phyloP scores from a whole-genome alignment of 139 green algal species.

The Diplosphaera chodatii region DNA sequence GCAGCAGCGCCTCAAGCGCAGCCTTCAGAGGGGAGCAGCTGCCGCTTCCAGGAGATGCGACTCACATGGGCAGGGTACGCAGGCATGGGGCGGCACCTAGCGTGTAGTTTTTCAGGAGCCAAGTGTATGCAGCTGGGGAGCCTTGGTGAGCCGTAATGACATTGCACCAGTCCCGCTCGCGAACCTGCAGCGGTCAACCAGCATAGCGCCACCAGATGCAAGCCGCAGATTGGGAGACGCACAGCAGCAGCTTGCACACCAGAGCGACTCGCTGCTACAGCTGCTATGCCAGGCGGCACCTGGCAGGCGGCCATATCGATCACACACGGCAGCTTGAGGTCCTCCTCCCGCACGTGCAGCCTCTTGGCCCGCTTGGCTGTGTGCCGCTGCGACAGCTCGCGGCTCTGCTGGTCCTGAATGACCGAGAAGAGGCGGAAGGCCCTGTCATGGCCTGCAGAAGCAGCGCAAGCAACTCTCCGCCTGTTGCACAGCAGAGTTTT shows the following conservation, averaged over 20 bases:
- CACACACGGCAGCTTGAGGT: constrained; percentile 82
- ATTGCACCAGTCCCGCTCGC: constrained; percentile 96
- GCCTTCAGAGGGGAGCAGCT: too few species aligned
- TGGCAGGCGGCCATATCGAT: constrained; percentile 59
- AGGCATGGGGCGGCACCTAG: too few species aligned
- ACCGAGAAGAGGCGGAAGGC: constrained; percentile 84
- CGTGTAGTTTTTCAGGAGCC: constrained; percentile 71
- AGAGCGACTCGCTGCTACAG: too few species aligned
- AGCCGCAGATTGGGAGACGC: too few species aligned
- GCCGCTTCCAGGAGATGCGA: too few species aligned
- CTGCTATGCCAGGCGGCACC: constrained; percentile 26
- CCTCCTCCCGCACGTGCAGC: constrained; percentile 56
- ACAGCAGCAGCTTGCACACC: too few species aligned
- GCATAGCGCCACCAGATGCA: too few species aligned
- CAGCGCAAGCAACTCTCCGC: too few species aligned
- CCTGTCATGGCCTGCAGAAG: constrained; percentile 81
- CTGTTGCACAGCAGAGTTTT: too few species aligned
- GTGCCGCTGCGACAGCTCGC: constrained; percentile 87
- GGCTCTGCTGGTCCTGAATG: constrained; percentile 89
- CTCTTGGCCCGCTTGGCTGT: constrained; percentile 61
- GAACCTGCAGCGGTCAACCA: too few species aligned
- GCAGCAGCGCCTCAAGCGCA: too few species aligned
- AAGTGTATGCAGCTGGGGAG: constrained; percentile 81
- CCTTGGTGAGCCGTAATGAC: constrained; percentile 88
- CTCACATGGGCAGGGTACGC: too few species aligned